Base-by-base conservation (phyloP, 2,329 filamentous ascomycete genomes). In the Penicillium italicum region DNA sequence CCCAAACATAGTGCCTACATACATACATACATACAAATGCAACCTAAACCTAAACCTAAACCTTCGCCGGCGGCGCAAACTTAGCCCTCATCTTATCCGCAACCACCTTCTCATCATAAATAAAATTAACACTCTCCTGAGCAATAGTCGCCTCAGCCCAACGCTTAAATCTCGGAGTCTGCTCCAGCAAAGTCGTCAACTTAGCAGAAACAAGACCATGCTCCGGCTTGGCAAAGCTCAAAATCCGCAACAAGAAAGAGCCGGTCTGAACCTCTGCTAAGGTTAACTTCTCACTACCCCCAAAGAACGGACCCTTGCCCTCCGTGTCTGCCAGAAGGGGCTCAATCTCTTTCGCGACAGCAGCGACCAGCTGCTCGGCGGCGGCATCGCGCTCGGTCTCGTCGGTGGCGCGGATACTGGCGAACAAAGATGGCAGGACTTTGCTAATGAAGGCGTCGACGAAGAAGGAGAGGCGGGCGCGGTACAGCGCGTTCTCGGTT, bases 401-500 rank as follows among this genome's bases (percentile, higher is more conserved):
- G 16, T 70, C 67, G 44, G 78, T 75, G 0, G 81, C 75, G 5
- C 77, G 70, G n/a, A 83, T 58, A 12, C 78, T 69, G 57, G 79
- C 79, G 57, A 77, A 76, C 34, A 82, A 71, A 38, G 75, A 68
- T 0, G 75, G 63, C 8, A 81, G 77, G 49, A 86, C 78, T 69
- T 90, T 90, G 66, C 73, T 79, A 62, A 81, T 77, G 78, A 82
- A 91, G 0, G 88, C 81, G 63, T 91, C 88, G 42, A 84, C 82
- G 67, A 94, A 92, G 73, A 90, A 89, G 57, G 77, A 79, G 63
- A 91, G 82, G 52, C 82, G 80, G 0, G 89, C 89, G 33, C 90
- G 82, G 46, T 75, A 70, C 24, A 91, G 74, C 0, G 89, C 82
- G 33, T 74, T 76, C 0, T 79, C 82, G 12, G 77, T 77, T 47